Evolutionary conservation across 345 rosid genomes (phyloP), one percentile per base, ranked within the genome.

Genomic region (Syzygium jambos): DNA sequence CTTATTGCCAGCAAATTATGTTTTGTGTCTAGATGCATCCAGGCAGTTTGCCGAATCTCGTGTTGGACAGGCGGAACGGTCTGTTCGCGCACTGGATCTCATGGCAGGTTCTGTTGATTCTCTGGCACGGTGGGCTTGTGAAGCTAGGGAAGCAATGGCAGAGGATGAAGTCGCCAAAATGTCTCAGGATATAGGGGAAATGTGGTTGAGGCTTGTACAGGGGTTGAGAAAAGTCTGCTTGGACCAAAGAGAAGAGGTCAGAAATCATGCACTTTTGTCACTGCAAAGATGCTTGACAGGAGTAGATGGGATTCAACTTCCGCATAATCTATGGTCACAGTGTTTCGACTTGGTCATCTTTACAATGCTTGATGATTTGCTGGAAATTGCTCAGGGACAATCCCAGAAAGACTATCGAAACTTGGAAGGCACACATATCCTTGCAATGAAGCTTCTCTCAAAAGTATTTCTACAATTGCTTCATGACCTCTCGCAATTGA

Each of bases 21-120:
- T 93, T 87, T 95, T 96, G 21, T 96, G 98, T 87, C 90, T 93
- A 53, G 99, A 98, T 89, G 93, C 98, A 30, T 93, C 99, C 4
- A 93, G 99, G 94, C 99, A 95, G 92, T 98, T 98, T 91, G 98
- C 99, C 10, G 99, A 98, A 90, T 96, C 99, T 89, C 99, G 97
- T 52, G 98, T 96, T 55, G 99, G 99, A 84, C 99, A 96, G 92
- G 95, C 96, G 14, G 99, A 96, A 89, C 92, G 99, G 86, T 96
- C 99, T 84, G 93, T 95, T 52, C 94, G 92, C 4, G 96, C 99
- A 11, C 91, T 96, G 51, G 99, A 98, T 90, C 97, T 98, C 29
- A 96, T 98, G 99, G 91, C 95, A 34, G 95, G 93, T 92, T 98
- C 99, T 49, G 94, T 95, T 82, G 95, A 94, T 85, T 93, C 94